Base-by-base conservation (phyloP, 2,329 filamentous ascomycete genomes). In the Aspergillus nomiae region DNA sequence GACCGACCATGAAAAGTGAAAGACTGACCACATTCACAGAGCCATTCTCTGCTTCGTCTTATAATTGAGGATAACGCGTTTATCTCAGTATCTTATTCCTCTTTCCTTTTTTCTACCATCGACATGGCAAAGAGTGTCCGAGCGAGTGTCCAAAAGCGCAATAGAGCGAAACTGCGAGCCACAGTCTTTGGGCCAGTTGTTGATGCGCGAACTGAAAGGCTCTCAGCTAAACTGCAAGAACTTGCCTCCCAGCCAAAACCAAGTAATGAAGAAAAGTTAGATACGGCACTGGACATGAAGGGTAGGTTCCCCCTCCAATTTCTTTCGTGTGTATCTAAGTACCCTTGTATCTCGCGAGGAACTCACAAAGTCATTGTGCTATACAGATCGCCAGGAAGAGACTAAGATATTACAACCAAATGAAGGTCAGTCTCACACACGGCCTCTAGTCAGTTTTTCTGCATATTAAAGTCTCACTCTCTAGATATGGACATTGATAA, bases 91-190 rank as follows among this genome's bases (percentile, higher is more conserved):
- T 41, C 57, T 16, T 53, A 57, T 36, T 56, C 43, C 32, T 26
- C 32, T 19, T 28, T 62, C 14, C n/a, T 65, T 50, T 54, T 12
- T 63, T 53, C 38, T 41, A 28, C 10, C 11, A 46, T 28, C 30
- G 85, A 61, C 71, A 98, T 97, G 94, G 94, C 94, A 28, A 97
- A 96, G 78, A 91, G 92, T 76, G 84, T 91, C 65, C 86, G 94
- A 77, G 87, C 94, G 68, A 96, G 90, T 76, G 84, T 86, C 69
- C 88, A 85, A 72, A 97, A 97, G 83, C 85, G 85, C 73, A 97
- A 97, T 83, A 92, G 93, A 81, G 85, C 87, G 70, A 89, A 87
- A 71, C 85, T 97, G 68, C 94, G 94, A 78, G 84, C 87, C 68
- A 88, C 87, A 68, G 90, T 97, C 68, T 97, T 96, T 79, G 92